Conservation (phyloP, 2,329 filamentous ascomycete genomes). For the Colletotrichum tamarilloi region DNA sequence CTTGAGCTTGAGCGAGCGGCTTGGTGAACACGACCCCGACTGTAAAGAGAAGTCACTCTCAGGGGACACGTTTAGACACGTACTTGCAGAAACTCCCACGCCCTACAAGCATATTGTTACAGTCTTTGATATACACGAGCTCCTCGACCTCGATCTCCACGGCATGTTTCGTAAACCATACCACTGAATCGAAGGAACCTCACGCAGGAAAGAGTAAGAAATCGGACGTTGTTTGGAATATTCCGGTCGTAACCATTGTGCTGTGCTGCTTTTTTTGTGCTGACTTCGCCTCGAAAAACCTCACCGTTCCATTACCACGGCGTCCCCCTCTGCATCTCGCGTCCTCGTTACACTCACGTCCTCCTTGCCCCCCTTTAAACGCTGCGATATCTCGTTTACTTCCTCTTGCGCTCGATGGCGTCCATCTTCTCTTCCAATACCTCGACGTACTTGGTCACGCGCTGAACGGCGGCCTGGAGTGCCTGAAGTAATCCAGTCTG, state of each 20-base stretch:
- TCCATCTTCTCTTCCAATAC: slow-evolving; percentile 84
- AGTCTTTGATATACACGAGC: not conserved
- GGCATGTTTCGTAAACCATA: not conserved
- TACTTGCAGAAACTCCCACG: not conserved
- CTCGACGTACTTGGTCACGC: slow-evolving; percentile 85
- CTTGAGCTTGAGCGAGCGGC: not conserved
- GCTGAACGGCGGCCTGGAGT: slow-evolving; percentile 87
- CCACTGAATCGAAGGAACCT: not conserved
- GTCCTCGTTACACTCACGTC: not conserved
- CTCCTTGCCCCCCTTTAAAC: not conserved
- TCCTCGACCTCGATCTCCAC: not conserved
- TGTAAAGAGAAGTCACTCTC: too few species aligned
- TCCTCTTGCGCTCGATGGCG: slow-evolving; percentile 73
- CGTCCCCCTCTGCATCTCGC: not conserved
- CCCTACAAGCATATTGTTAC: not conserved
- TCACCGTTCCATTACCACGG: slow-evolving; percentile 12
- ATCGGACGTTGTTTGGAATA: slow-evolving; percentile 1
- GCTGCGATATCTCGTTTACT: slow-evolving; percentile 52
- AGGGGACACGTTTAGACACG: not conserved
- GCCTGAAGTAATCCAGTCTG: slow-evolving; percentile 63
- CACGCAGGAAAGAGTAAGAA: not conserved
- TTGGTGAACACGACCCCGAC: too few species aligned
- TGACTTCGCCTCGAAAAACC: slow-evolving; percentile 14
- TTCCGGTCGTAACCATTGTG: slow-evolving; percentile 25
- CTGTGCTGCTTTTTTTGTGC: slow-evolving; percentile 24